phyloP scores from a whole-genome alignment of 805 yeast species.

The Kodamaea neixiangensis region DNA sequence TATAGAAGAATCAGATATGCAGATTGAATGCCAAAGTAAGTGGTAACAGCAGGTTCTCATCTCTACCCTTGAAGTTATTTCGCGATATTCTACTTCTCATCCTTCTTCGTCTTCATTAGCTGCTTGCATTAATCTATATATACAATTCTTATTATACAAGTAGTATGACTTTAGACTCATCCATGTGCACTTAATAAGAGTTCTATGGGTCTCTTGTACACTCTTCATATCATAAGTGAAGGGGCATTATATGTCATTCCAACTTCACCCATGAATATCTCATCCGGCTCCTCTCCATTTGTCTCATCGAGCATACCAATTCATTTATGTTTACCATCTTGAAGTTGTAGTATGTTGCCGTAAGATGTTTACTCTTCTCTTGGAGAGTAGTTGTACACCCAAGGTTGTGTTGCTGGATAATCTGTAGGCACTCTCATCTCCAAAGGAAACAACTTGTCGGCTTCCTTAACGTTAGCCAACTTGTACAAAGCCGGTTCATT shows the following conservation, averaged over 20 bases:
- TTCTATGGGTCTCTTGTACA: no score
- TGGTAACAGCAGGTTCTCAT: no score
- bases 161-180: background rate
- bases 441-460: constrained; percentile 68
- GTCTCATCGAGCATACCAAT: no score
- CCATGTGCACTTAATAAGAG: background rate
- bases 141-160: background rate
- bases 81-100: background rate
- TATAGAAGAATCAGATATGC: no score
- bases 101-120: background rate
- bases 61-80: no score
- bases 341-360: no score
- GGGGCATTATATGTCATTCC: no score
- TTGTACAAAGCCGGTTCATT: constrained; percentile 57
- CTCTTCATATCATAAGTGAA: no score
- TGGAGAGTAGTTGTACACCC: constrained; percentile 59
- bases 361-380: constrained; percentile 2
- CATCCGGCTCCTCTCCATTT: background rate
- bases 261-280: background rate
- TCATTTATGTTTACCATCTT: no score
- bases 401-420: constrained; percentile 77
- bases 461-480: constrained; percentile 59
- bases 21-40: no score
- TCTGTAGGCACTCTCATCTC: constrained; percentile 89
- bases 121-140: background rate